phyloP scores from a whole-genome alignment of 257 asterid species.

The Lithospermum erythrorhizon region DNA sequence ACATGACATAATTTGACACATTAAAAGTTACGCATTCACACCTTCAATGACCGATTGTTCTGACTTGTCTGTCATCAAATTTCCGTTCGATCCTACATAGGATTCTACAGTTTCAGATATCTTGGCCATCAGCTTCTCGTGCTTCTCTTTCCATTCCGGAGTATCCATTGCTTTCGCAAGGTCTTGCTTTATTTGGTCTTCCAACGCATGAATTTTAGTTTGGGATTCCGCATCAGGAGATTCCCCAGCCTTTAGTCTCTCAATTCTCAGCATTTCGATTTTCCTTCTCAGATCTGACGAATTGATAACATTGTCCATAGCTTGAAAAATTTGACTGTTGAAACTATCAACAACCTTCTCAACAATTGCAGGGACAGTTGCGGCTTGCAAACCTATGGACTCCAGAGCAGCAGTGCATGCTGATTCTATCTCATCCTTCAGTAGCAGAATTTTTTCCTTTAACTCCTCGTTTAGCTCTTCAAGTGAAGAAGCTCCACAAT shows the following conservation, averaged over 20 bases:
- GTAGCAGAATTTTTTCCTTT: slow-evolving; percentile 41
- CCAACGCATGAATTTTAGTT: slow-evolving; percentile 45
- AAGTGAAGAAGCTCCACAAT: slow-evolving; percentile 30
- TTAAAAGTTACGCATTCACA: neutral
- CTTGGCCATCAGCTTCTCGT: slow-evolving; percentile 43
- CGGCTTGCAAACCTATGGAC: slow-evolving; percentile 39
- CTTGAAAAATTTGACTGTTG: slow-evolving; percentile 31
- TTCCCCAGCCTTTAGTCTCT: slow-evolving; percentile 43
- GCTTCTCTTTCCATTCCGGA: slow-evolving; percentile 43
- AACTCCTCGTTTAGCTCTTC: slow-evolving; percentile 35
- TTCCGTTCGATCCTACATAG: slow-evolving; percentile 42
- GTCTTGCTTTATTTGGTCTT: slow-evolving; percentile 46
- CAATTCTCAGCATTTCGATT: slow-evolving; percentile 50
- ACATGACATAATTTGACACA: neutral
- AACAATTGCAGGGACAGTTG: slow-evolving; percentile 23
- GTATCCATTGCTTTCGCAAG: slow-evolving; percentile 34
- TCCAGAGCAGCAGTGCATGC: slow-evolving; percentile 37
- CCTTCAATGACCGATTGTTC: slow-evolving; percentile 11
- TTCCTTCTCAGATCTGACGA: slow-evolving; percentile 55
- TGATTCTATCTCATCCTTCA: slow-evolving; percentile 39
- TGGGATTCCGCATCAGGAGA: slow-evolving; percentile 35
- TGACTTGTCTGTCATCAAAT: slow-evolving; percentile 17
- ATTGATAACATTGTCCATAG: slow-evolving; percentile 35
- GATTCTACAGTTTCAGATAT: slow-evolving; percentile 27
- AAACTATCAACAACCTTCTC: slow-evolving; percentile 31